These are phyloP conservation scores for Eremothecium coryli DNA, from an alignment of 1,139 yeast species.

Conservation along the genomic window DNA sequence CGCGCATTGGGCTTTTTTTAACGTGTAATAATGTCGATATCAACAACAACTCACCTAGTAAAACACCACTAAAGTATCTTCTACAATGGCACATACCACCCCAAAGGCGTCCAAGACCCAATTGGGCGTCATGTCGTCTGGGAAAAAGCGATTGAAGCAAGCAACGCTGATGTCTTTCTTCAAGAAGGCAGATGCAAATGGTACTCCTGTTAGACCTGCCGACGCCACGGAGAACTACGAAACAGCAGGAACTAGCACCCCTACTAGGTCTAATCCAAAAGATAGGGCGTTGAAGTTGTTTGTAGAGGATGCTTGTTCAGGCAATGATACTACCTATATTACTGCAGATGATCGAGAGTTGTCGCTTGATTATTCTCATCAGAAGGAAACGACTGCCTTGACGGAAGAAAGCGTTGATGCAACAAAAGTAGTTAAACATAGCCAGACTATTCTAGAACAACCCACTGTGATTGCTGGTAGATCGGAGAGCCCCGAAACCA, in stretches of 20 bases:
- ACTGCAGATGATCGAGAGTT: slow-evolving; percentile 14
- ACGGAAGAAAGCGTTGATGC: slow-evolving; percentile 1
- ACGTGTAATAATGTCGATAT: too few species aligned
- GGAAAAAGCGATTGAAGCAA: slow-evolving; percentile 41
- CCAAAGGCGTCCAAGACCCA: slow-evolving; percentile 15
- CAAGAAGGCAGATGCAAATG: slow-evolving; percentile 18
- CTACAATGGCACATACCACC: slow-evolving; percentile 18
- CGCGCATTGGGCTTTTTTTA: too few species aligned
- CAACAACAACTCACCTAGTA: too few species aligned
- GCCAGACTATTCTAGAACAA: slow-evolving; percentile 2
- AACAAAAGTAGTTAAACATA: neutral
- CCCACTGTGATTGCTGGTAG: too few species aligned
- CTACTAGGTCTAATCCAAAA: neutral
- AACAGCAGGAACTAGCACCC: neutral
- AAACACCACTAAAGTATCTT: too few species aligned
- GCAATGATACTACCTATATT: slow-evolving; percentile 13
- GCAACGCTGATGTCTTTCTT: slow-evolving; percentile 51
- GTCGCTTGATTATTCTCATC: neutral
- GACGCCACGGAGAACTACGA: neutral
- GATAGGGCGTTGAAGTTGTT: slow-evolving; percentile 8
- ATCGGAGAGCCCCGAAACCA: neutral
- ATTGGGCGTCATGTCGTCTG: slow-evolving; percentile 15
- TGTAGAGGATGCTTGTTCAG: slow-evolving; percentile 25
- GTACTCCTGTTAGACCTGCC: neutral
- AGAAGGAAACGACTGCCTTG: slow-evolving; percentile 3